Evolutionary conservation across 2,329 filamentous ascomycete genomes (phyloP).

Genomic region (Beauveria bassiana): DNA sequence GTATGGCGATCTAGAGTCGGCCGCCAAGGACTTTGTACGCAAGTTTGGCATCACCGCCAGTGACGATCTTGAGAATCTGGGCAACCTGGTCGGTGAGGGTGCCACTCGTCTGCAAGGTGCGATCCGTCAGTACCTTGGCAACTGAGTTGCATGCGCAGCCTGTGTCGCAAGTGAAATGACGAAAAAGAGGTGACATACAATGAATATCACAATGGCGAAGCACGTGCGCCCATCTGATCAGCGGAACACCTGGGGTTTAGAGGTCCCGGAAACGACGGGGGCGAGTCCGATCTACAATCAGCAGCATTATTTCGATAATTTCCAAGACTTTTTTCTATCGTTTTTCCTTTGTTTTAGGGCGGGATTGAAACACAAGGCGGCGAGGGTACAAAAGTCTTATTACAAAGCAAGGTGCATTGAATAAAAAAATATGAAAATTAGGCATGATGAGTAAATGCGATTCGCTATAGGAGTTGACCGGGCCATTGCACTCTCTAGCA

Average conservation of each 20-base stretch:
- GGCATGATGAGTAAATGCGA: background rate
- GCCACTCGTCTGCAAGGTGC: constrained; percentile 75
- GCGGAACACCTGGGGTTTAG: background rate
- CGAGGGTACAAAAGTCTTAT: background rate
- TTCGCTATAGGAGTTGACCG: background rate
- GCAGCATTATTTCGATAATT: constrained; percentile 1
- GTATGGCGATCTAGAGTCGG: constrained; percentile 86
- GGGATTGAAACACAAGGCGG: background rate
- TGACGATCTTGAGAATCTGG: constrained; percentile 89
- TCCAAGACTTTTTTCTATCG: background rate
- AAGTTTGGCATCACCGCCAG: constrained; percentile 93
- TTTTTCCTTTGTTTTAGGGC: background rate
- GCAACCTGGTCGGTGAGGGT: constrained; percentile 75
- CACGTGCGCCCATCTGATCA: background rate
- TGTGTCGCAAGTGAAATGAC: background rate
- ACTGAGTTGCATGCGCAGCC: constrained; percentile 28
- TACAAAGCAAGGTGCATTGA: background rate
- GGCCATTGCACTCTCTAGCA: no score
- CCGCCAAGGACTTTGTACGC: constrained; percentile 91
- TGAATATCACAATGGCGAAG: background rate
- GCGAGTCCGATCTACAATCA: constrained; percentile 2
- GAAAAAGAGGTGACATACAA: background rate
- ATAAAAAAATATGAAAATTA: background rate
- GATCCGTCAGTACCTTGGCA: constrained; percentile 56
- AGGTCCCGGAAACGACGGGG: background rate